Evolutionary conservation across 148 eudicot genomes (phyloP), one percentile per base, ranked within the genome.

Genomic region (Tetragonia tetragonoides): DNA sequence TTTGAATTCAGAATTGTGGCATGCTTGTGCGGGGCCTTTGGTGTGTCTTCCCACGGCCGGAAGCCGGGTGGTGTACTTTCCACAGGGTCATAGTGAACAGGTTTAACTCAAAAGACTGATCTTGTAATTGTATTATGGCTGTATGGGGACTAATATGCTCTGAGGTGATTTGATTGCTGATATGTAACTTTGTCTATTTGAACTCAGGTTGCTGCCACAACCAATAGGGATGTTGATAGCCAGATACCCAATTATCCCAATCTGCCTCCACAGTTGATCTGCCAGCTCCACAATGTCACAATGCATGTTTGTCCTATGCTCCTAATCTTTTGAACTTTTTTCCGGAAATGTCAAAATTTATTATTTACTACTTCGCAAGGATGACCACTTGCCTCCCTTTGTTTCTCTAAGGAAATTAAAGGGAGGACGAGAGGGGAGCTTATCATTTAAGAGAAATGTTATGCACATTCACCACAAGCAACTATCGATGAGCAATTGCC

Each of bases 1-100:
- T 77, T 80, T 92, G 86, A 94, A 91, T 81, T 92, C 98, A 3
- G 98, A 94, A 85, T 86, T 94, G 82, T 94, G 98, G 98, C 98
- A 94, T 87, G 97, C 97, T 62, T 94, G 98, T 84, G 98, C 98
- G 57, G 98, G 98, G 34, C 98, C 98, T 79, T 85, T 94, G 28
- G 98, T 94, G 79, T 90, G 90, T 69, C 85, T 94, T 61, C 98
- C 97, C 21, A 81, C 85, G 0, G 86, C 88, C 11, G 97, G 97
- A 75, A 89, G 88, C 79, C 94, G 94, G 18, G 98, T 94, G 80
- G 94, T 94, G 65, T 94, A 94, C 91, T 92, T 94, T 66, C 97
- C 98, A 82, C 98, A 94, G 89, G 98, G 98, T 82, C 98, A 94
- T 61, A 94, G 98, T 81, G 98, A 94, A 82, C 98, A 94, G 97